Evolutionary conservation across 169 alveolate genomes (phyloP), one percentile per base, ranked within the genome.

Genomic region (Besnoitia besnoiti): DNA sequence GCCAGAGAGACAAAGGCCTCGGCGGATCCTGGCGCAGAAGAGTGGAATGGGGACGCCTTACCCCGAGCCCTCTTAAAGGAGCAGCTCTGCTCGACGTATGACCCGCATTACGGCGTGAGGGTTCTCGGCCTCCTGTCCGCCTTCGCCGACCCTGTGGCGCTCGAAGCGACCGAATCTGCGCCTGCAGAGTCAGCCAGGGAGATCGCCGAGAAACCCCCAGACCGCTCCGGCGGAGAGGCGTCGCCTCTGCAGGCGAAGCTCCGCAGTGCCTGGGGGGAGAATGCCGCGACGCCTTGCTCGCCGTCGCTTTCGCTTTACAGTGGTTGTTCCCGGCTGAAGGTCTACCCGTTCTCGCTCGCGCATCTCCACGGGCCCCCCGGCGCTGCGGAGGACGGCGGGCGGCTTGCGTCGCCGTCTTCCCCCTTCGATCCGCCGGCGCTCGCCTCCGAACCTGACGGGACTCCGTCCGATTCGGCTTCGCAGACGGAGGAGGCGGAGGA

Each of bases 21-120:
- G n/a, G n/a, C n/a, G n/a, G n/a, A n/a, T n/a, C n/a, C n/a, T n/a
- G n/a, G n/a, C n/a, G n/a, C n/a, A n/a, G n/a, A n/a, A n/a, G n/a
- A n/a, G n/a, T n/a, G n/a, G n/a, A n/a, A n/a, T n/a, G n/a, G n/a
- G n/a, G n/a, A n/a, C n/a, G n/a, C 4, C 12, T 0, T 16, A 12
- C 4, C 2, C 39, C 19, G 55, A 7, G 87, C 1, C 33, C 40
- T 3, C 27, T 16, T 42, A n/a, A 8, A 39, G 50, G 16, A 55
- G 37, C 87, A 77, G 3, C 40, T 77, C 87, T 77, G 87, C 30
- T 10, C 47, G 21, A 21, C 40, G 5, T 7, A 8, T 12, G 87
- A 77, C 40, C n/a, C 40, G 16, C 30, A 42, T 51, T 42, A 77
- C 55, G 87, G 87, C 59, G 55, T 77, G 59, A 51, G 87, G 35